Percentiles rank a stretch among this genome's conserved stretches.
phyloP scores from a whole-genome alignment of 305 asterid genomes.

The Rubia peregrina region DNA sequence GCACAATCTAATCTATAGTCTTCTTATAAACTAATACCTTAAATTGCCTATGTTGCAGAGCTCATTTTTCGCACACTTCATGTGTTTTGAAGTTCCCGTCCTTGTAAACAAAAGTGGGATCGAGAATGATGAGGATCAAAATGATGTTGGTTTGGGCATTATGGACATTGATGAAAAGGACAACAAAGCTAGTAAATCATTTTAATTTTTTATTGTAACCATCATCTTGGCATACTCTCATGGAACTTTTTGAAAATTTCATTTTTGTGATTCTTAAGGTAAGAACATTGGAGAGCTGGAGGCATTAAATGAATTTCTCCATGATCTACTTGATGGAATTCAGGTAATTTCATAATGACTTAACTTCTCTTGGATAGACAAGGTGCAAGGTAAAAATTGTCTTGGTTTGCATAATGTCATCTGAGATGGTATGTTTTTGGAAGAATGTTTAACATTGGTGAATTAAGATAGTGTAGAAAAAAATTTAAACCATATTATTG shows the following conservation, averaged over 20 bases:
- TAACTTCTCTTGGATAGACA: background rate
- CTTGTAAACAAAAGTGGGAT: conserved; percentile 50
- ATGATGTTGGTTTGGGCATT: conserved; percentile 89
- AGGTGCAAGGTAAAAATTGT: background rate
- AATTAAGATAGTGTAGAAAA: background rate
- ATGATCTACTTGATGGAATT: conserved; percentile 94
- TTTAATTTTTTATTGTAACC: conserved; percentile 1
- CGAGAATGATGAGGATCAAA: conserved; percentile 41
- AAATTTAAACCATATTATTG: background rate
- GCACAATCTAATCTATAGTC: conserved; percentile 9
- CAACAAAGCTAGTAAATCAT: conserved; percentile 45
- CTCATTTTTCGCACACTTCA: conserved; percentile 96
- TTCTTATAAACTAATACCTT: conserved; percentile 14
- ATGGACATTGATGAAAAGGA: conserved; percentile 82
- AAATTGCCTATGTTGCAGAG: conserved; percentile 50
- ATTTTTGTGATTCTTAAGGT: conserved; percentile 31
- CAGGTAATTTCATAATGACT: conserved; percentile 46
- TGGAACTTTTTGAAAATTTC: conserved; percentile 15
- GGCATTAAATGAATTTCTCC: conserved; percentile 83
- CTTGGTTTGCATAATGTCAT: background rate
- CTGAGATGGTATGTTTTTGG: conserved; percentile 1
- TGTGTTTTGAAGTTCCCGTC: conserved; percentile 99
- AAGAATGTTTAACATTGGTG: background rate
- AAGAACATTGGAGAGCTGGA: conserved; percentile 65
- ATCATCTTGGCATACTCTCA: background rate